phyloP scores from a whole-genome alignment of 2,329 filamentous ascomycete species.

The Westerdykella ornata region DNA sequence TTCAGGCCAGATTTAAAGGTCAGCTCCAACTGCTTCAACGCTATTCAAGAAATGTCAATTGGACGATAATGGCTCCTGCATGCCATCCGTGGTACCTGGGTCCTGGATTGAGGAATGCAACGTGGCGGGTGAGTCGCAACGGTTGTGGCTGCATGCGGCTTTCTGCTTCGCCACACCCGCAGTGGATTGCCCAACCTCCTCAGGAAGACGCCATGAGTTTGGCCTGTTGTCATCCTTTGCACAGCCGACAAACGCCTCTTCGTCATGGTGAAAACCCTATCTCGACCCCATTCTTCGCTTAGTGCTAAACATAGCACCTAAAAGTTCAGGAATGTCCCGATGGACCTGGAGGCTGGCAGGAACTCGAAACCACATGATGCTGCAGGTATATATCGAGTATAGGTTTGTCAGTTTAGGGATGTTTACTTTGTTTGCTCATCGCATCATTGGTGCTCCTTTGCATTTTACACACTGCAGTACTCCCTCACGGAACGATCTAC shows the following conservation, averaged over 20 bases:
- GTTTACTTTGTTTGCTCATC: constrained; percentile 31
- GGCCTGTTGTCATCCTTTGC: constrained; percentile 15
- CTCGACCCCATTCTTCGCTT: constrained; percentile 30
- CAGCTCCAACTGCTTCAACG: too few species aligned
- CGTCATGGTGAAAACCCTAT: constrained; percentile 20
- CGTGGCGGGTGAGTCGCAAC: constrained; percentile 10
- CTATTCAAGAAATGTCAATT: too few species aligned
- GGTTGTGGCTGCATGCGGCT: constrained; percentile 23
- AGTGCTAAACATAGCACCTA: constrained; percentile 30
- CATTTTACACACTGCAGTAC: constrained; percentile 17
- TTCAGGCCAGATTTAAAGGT: too few species aligned
- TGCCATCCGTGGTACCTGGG: background rate
- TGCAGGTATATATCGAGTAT: constrained; percentile 34
- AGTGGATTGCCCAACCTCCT: constrained; percentile 21
- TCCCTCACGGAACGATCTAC: constrained; percentile 5
- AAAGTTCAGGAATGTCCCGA: constrained; percentile 25
- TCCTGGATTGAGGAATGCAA: constrained; percentile 9
- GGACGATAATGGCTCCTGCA: too few species aligned
- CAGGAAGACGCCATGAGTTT: constrained; percentile 13
- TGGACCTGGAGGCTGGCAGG: constrained; percentile 30
- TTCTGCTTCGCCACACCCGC: constrained; percentile 15
- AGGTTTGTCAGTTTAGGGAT: constrained; percentile 20
- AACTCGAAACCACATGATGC: constrained; percentile 19
- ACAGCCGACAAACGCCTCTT: constrained; percentile 16
- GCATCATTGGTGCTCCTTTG: constrained; percentile 27